Conservation (phyloP, 1,284 basidiomycete species). For the Pterulicium gracile region DNA sequence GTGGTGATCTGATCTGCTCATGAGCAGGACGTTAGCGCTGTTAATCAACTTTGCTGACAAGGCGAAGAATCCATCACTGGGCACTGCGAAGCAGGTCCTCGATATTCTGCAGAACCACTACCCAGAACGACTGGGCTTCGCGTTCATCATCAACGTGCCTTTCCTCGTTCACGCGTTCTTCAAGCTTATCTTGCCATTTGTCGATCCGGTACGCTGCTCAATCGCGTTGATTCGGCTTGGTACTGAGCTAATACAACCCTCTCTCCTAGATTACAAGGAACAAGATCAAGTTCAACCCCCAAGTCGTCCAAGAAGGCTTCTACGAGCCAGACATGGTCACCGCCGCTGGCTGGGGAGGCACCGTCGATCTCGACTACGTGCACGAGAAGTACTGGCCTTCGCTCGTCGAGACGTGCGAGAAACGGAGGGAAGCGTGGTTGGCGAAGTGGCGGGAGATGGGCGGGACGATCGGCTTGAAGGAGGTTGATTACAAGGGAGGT, state of each 20-base stretch:
- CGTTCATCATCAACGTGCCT: conserved; percentile 78
- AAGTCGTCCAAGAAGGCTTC: conserved; percentile 44
- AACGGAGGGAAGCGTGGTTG: conserved; percentile 37
- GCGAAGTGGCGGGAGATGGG: conserved; percentile 56
- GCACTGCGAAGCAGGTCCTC: conserved; percentile 53
- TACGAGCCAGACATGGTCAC: conserved; percentile 49
- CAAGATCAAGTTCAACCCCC: conserved; percentile 64
- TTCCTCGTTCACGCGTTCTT: conserved; percentile 75
- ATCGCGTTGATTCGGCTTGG: too few species aligned
- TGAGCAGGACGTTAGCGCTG: conserved; percentile 50
- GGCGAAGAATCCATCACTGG: conserved; percentile 64
- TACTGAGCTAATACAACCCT: neutral
- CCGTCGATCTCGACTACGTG: conserved; percentile 50
- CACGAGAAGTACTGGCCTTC: conserved; percentile 70
- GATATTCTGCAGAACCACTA: conserved; percentile 83
- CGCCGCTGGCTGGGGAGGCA: conserved; percentile 51
- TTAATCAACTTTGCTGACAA: conserved; percentile 79
- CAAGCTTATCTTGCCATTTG: conserved; percentile 72
- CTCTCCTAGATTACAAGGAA: conserved; percentile 39
- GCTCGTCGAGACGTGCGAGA: conserved; percentile 44
- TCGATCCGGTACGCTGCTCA: conserved; percentile 69
- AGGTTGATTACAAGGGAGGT: conserved; percentile 55
- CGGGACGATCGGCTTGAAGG: conserved; percentile 53
- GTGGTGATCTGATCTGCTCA: conserved; percentile 3
- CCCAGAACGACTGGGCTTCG: conserved; percentile 84